Evolutionary conservation across 2,329 filamentous ascomycete species (phyloP).

Genomic region (Colletotrichum tamarilloi): DNA sequence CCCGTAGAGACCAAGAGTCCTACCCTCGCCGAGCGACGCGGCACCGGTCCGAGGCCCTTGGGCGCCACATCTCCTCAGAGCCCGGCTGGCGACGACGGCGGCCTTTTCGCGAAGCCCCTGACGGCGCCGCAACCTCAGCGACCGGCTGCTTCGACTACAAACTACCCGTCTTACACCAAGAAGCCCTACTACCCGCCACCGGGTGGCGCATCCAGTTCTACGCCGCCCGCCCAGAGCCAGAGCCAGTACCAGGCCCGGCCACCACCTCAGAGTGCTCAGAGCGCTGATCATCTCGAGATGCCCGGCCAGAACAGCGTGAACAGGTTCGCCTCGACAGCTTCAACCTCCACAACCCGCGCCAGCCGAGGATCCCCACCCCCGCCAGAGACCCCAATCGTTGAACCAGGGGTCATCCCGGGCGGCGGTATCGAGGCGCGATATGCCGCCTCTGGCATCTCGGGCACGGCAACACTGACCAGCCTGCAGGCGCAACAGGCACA

Average conservation of each 20-base stretch:
- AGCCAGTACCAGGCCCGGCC: conserved; percentile 44
- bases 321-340: conserved; percentile 83
- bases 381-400: conserved; percentile 88
- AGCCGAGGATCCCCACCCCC: conserved; percentile 94
- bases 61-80: conserved; percentile 78
- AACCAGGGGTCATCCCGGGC: conserved; percentile 75
- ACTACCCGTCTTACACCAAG: conserved; percentile 63
- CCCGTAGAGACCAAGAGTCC: conserved; percentile 68
- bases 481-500: conserved; percentile 70
- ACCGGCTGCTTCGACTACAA: conserved; percentile 52
- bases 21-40: conserved; percentile 82
- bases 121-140: conserved; percentile 55
- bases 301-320: conserved; percentile 64
- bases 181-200: conserved; percentile 73
- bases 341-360: conserved; percentile 91
- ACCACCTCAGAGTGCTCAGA: conserved; percentile 37
- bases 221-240: conserved; percentile 38
- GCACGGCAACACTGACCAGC: conserved; percentile 82
- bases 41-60: conserved; percentile 83
- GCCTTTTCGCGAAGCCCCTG: conserved; percentile 79
- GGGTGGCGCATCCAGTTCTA: conserved; percentile 41
- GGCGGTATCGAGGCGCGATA: conserved; percentile 92
- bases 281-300: conserved; percentile 49
- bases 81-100: conserved; percentile 79
- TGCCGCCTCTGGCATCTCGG: conserved; percentile 90